These are phyloP conservation scores for Alternaria rosae DNA, from an alignment of 2,329 filamentous ascomycete genomes.

Conservation along the genomic window DNA sequence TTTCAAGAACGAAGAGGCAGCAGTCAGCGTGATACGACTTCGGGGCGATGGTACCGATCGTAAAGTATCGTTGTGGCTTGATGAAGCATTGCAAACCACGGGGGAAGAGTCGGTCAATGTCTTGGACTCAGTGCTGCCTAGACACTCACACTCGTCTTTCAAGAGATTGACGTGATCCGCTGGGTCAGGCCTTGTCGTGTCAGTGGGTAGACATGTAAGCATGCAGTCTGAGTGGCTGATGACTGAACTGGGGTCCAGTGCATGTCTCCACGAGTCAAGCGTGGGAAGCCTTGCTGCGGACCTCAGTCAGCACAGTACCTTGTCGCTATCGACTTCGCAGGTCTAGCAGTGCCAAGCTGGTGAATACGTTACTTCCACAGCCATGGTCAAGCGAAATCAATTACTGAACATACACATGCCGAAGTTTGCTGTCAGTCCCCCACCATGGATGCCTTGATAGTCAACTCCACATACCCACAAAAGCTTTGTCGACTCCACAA, in stretches of 20 bases:
- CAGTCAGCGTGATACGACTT: background rate
- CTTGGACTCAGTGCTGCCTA: background rate
- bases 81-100: background rate
- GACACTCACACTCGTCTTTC: background rate
- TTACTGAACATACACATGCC: background rate
- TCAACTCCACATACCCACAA: background rate
- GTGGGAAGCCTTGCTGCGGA: background rate
- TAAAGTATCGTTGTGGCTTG: background rate
- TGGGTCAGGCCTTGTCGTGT: background rate
- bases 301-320: background rate
- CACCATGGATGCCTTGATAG: background rate
- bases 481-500: background rate
- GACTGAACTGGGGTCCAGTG: slow-evolving; percentile 1
- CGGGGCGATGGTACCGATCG: background rate
- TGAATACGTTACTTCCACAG: background rate
- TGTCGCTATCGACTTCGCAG: background rate
- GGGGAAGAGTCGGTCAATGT: background rate
- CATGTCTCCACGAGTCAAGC: background rate
- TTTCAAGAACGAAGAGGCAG: background rate
- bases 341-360: background rate
- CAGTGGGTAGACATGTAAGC: background rate
- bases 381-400: background rate
- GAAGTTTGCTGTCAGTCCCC: background rate
- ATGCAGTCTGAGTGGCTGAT: background rate
- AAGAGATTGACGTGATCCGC: background rate